Evolutionary conservation across 306 rosid genomes (phyloP), one percentile per base, ranked within the genome.

Genomic region (Elaeagnus macrophylla): DNA sequence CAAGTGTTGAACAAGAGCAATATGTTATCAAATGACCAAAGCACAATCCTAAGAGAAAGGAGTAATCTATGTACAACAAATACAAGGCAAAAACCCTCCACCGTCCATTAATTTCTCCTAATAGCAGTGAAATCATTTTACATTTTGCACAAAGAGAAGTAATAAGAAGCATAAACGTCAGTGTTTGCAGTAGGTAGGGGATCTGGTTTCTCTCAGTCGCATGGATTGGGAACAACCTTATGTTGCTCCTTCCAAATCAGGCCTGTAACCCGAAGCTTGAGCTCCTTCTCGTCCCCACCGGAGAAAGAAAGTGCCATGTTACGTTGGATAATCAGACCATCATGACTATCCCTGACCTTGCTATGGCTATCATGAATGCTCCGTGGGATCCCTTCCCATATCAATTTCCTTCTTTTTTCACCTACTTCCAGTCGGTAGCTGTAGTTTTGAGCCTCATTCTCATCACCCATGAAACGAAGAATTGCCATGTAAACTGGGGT

Each of bases 381-480:
- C 45, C 68, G 48, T 7, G 73, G 73, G 15, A 67, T 68, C 45
- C 73, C 68, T 55, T 68, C 58, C 73, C 73, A 68, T 45, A 48
- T 54, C 48, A 61, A 40, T 50, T 68, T 68, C 57, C 73, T 61
- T 6, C 73, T 57, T 18, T 62, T 53, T 51, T 54, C 59, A 12
- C 69, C 74, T 11, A 70, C 76, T 64, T 75, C 80, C 38, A 75
- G 72, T 37, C 80, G 53, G 66, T 75, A 75, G 48, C 64, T 37
- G 19, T 35, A 69, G 49, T 59, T 69, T 36, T 39, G 42, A 9
- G 74, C 68, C 45, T 69, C 74, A 43, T 17, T 37, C 5, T 16
- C 69, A 15, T 69, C 54, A 2, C 74, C 68, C 74, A 69, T 69
- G 74, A 69, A 69, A 44, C 64, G 69, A 13, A 62, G 59, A 57